A percentile compares a stretch with the other conserved stretches of the same genome.
These are phyloP conservation scores for Fusarium neocosmosporiellum DNA, from an alignment of 2,329 filamentous ascomycete genomes.

Conservation along the genomic window DNA sequence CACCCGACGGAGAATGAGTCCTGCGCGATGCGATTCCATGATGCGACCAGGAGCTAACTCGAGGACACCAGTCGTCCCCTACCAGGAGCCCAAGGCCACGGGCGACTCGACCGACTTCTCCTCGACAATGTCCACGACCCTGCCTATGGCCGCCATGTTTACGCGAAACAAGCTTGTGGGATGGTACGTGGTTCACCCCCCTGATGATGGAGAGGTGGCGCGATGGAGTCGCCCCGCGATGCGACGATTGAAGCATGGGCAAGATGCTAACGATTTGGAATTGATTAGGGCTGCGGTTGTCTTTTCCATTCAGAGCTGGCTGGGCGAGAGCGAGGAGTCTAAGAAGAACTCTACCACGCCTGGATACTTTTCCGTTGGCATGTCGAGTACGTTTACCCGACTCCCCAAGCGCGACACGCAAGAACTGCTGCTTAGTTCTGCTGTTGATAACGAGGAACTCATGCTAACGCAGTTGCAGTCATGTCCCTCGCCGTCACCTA, in stretches of 20 bases:
- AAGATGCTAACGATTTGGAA: constrained; percentile 10
- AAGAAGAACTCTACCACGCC: constrained; percentile 76
- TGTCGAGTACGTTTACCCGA: constrained; percentile 74
- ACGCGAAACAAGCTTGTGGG: constrained; percentile 87
- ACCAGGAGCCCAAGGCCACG: constrained; percentile 78
- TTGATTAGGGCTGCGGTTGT: constrained; percentile 75
- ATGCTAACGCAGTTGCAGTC: constrained; percentile 53
- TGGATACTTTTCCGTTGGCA: constrained; percentile 76
- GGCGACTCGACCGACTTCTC: constrained; percentile 75
- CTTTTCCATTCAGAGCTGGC: constrained; percentile 80
- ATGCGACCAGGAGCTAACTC: constrained; percentile 21
- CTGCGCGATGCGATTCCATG: constrained; percentile 2
- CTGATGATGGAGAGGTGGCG: not conserved
- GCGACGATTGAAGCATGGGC: not conserved
- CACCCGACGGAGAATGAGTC: not conserved
- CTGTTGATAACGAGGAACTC: not conserved
- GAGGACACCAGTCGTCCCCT: constrained; percentile 81
- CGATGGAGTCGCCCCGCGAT: not conserved
- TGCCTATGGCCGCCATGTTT: constrained; percentile 86
- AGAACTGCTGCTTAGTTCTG: not conserved
- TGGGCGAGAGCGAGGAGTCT: constrained; percentile 77
- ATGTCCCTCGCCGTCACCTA: constrained; percentile 68
- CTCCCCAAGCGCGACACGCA: not conserved
- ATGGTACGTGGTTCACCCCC: constrained; percentile 62
- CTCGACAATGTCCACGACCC: constrained; percentile 77